These are phyloP conservation scores for Cinchona pubescens DNA, from an alignment of 257 asterid species.

Conservation along the genomic window DNA sequence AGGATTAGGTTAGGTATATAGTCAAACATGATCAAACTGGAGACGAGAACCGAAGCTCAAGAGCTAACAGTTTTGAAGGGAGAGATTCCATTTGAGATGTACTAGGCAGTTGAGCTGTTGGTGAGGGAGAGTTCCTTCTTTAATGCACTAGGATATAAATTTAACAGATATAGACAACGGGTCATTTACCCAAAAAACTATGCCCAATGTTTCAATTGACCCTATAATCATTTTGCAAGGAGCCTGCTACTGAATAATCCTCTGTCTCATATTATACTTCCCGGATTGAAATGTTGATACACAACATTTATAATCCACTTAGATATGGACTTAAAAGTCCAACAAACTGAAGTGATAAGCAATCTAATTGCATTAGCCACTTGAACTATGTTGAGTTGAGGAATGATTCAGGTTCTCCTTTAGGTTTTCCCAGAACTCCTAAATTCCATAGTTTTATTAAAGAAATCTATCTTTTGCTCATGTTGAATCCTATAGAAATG, in stretches of 20 bases:
- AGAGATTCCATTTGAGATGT: neutral
- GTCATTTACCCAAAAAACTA: neutral
- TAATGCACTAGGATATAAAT: neutral
- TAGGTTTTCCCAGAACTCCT: too few species aligned
- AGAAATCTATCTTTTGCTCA: too few species aligned
- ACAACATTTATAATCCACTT: neutral
- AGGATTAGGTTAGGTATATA: too few species aligned
- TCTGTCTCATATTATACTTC: neutral
- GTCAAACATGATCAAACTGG: neutral
- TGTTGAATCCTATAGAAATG: too few species aligned
- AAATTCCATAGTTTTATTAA: too few species aligned
- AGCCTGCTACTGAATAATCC: neutral
- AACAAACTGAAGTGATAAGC: too few species aligned
- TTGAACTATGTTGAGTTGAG: too few species aligned
- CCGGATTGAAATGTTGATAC: neutral
- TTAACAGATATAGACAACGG: neutral
- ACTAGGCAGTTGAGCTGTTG: neutral
- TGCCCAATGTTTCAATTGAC: neutral
- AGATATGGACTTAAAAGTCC: neutral
- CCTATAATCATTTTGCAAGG: neutral
- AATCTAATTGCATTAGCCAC: too few species aligned
- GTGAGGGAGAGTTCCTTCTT: neutral
- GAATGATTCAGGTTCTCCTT: too few species aligned
- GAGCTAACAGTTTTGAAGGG: neutral
- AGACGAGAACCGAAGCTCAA: neutral